phyloP scores from a whole-genome alignment of 192 early-diverging fungal genomes.

The Paraglomus brasilianum region DNA sequence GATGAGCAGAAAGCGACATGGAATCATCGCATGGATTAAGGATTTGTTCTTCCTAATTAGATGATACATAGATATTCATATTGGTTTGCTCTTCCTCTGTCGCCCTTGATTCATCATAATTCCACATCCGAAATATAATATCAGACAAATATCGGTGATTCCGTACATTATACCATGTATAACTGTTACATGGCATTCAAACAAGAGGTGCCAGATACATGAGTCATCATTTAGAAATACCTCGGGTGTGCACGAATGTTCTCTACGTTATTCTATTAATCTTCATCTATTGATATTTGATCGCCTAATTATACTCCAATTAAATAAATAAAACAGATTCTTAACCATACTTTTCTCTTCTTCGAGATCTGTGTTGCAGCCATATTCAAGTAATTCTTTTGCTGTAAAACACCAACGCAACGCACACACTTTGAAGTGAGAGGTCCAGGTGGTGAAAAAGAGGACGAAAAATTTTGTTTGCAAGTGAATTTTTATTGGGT shows the following conservation, averaged over 20 bases:
- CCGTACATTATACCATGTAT: slow-evolving; percentile 33
- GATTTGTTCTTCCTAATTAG: not conserved
- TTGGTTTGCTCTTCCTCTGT: not conserved
- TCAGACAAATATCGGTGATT: no score
- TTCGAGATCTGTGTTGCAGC: slow-evolving; percentile 65
- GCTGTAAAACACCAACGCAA: no score
- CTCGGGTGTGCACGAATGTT: no score
- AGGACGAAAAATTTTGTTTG: no score
- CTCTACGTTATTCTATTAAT: no score
- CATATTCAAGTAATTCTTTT: no score
- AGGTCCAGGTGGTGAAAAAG: no score
- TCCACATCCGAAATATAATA: not conserved
- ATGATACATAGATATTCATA: not conserved
- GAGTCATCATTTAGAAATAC: slow-evolving; percentile 47
- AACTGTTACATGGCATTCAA: slow-evolving; percentile 40
- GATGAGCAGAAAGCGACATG: not conserved
- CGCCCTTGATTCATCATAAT: not conserved
- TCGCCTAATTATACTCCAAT: not conserved
- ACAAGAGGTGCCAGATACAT: slow-evolving; percentile 59
- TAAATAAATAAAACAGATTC: not conserved
- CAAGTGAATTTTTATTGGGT: no score
- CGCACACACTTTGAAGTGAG: no score
- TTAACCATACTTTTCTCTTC: slow-evolving; percentile 65
- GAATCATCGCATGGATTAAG: not conserved
- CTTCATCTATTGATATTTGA: not conserved